Evolutionary conservation across 495 filamentous ascomycete genomes (phyloP), one percentile per base, ranked within the genome.

Genomic region (Penicilliopsis zonata): DNA sequence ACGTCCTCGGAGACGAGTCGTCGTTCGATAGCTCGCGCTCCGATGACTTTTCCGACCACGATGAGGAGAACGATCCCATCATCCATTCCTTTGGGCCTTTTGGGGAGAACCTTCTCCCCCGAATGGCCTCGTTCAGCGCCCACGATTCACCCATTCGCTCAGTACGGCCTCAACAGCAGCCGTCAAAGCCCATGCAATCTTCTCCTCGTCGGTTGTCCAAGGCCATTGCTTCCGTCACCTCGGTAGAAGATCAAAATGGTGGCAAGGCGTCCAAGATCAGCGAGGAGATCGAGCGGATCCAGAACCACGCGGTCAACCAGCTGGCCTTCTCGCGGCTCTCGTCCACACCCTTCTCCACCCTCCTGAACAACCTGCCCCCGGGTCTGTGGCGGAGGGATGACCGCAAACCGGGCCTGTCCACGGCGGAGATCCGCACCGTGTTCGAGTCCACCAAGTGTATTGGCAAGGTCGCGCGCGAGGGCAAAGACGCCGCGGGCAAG

Each of bases 401-500:
- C 22, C 41, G 44, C n/a, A 53, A 54, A 46, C 42, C 34, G 13
- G 67, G 68, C 15, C 51, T 78, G 1, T 67, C 67, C 6, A 70
- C 66, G 43, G 61, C 73, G 3, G 70, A 78, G 18, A 65, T 94
- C 35, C 72, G 78, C 22, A 54, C 55, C 21, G 63, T 94, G 33
- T 72, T 96, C 23, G 77, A 82, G 44, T 54, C 57, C 10, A 80
- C 79, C 15, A 57, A 71, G 14, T 92, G 82, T 44, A 73, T 95
- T 30, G 90, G 90, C 18, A 76, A 88, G 46, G 92, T 98, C 42
- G 68, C 73, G 29, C 76, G 90, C 21, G 79, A 86, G 49, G 90
- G 90, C 48, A 98, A 95, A 52, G 90, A 98, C 59, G 90, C 90
- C 10, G 90, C 90, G 0, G 90, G 90, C 38, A 87, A 94, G 63